Percentiles rank a stretch among this genome's conserved stretches.
phyloP scores from a whole-genome alignment of 345 rosid species.

The Ceriops zippeliana region DNA sequence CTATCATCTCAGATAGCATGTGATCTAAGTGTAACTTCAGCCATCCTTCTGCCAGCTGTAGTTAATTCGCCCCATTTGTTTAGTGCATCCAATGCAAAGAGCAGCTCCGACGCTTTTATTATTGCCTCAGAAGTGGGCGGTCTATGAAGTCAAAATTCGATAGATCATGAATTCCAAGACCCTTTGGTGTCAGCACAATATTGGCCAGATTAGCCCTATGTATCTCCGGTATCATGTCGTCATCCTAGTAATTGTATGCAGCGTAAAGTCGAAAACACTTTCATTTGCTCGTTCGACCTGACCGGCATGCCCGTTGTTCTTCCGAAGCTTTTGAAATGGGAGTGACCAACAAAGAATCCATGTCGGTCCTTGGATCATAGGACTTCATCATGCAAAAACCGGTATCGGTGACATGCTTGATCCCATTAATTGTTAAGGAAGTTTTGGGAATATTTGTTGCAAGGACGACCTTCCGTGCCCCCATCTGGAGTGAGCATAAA shows the following conservation, averaged over 20 bases:
- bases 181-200: constrained; percentile 86
- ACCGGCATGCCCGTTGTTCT: constrained; percentile 77
- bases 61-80: constrained; percentile 93
- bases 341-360: constrained; percentile 74
- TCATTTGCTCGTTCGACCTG: constrained; percentile 77
- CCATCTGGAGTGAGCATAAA: constrained; percentile 97
- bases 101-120: constrained; percentile 73
- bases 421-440: constrained; percentile 76
- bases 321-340: constrained; percentile 83
- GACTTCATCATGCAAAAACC: constrained; percentile 81
- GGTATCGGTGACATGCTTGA: constrained; percentile 74
- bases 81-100: constrained; percentile 83
- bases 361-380: constrained; percentile 82
- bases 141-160: constrained; percentile 94
- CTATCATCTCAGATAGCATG: constrained; percentile 85
- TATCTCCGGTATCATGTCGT: constrained; percentile 85
- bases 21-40: constrained; percentile 97
- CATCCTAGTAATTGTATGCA: constrained; percentile 79
- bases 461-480: constrained; percentile 77
- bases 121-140: constrained; percentile 98
- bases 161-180: constrained; percentile 93
- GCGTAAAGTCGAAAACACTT: constrained; percentile 24
- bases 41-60: constrained; percentile 91
- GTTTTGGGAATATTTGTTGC: constrained; percentile 93
- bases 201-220: constrained; percentile 93